These are phyloP conservation scores for Lentinula aciculospora DNA, from an alignment of 768 basidiomycete species.

Conservation along the genomic window DNA sequence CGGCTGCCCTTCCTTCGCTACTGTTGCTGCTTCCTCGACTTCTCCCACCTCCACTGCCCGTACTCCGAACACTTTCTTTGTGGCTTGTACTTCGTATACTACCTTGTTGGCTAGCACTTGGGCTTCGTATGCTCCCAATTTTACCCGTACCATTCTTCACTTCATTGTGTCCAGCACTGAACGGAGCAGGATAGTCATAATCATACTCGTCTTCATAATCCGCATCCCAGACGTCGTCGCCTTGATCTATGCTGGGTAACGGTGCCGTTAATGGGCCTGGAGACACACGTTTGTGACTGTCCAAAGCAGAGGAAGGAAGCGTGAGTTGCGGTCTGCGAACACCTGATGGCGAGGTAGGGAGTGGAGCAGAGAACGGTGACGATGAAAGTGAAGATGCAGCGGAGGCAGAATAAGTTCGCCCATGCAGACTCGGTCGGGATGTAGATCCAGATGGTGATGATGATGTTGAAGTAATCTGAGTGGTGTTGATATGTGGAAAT, in stretches of 20 bases:
- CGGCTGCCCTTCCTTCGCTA: neutral
- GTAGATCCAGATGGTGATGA: neutral
- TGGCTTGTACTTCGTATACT: neutral
- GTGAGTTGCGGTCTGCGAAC: neutral
- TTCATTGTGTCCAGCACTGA: neutral
- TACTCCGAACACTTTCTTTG: slow-evolving; percentile 9
- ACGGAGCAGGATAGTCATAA: neutral
- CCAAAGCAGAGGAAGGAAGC: neutral
- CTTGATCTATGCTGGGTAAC: slow-evolving; percentile 23
- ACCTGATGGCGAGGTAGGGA: neutral
- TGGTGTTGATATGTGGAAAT: neutral
- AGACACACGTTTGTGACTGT: slow-evolving; percentile 15
- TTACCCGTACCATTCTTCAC: neutral
- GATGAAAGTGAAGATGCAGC: neutral
- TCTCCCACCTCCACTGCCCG: neutral
- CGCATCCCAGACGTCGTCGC: neutral
- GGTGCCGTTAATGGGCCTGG: slow-evolving; percentile 46
- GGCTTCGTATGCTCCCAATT: neutral
- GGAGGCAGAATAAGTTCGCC: neutral
- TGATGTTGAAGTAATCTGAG: neutral
- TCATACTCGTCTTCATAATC: neutral
- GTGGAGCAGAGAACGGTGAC: neutral
- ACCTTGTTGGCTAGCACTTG: neutral
- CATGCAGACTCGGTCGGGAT: neutral
- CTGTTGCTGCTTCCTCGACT: neutral